Conservation (phyloP, 129 eudicot genomes). For the Ambrosia artemisiifolia region DNA sequence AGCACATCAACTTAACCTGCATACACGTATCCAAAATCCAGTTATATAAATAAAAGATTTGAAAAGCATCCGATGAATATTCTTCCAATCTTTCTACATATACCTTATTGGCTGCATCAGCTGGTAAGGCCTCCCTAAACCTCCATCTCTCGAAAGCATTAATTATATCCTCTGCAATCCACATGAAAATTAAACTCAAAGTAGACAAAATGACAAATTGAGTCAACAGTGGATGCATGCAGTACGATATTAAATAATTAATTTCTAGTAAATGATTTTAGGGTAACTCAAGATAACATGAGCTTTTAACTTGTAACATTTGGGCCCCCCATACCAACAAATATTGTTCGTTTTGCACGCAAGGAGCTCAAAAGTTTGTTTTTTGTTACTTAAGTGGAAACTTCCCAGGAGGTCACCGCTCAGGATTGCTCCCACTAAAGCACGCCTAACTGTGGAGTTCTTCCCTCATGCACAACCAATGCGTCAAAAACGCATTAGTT, state of each 20-base stretch:
- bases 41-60: neutral
- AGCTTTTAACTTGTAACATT: too few species aligned
- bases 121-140: conserved; percentile 60
- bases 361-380: too few species aligned
- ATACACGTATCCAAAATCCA: conserved; percentile 20
- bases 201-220: neutral
- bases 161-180: conserved; percentile 70
- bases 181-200: conserved; percentile 6
- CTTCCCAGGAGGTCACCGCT: too few species aligned
- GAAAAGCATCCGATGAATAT: neutral
- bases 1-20: conserved; percentile 89
- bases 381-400: too few species aligned
- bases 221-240: neutral
- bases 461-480: too few species aligned
- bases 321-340: too few species aligned
- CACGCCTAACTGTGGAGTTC: too few species aligned
- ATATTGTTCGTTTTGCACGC: too few species aligned
- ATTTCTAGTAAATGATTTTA: neutral
- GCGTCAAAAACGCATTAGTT: too few species aligned
- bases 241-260: neutral
- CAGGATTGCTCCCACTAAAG: too few species aligned
- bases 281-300: neutral
- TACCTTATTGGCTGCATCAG: conserved; percentile 78
- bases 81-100: neutral
- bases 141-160: conserved; percentile 80